Evolutionary conservation across 805 yeast genomes (phyloP).

Genomic region (Komagataella populi): DNA sequence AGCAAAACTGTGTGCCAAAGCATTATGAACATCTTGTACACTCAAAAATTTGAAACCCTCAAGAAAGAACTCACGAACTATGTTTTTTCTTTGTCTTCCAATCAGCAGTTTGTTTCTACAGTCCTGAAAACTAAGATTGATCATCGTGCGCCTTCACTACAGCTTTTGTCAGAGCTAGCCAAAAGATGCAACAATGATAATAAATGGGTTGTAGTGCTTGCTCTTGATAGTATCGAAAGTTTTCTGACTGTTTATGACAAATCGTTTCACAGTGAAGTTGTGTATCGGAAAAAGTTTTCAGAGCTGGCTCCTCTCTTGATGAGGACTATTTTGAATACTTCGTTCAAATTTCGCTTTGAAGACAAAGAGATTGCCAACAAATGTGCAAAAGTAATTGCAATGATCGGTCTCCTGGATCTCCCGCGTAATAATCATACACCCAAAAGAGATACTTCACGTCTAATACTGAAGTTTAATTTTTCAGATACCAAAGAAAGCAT

Average conservation of each 20-base stretch:
- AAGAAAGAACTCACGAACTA: conserved; percentile 32
- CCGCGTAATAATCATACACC: conserved; percentile 12
- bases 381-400: conserved; percentile 59
- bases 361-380: conserved; percentile 36
- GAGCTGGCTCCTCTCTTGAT: conserved; percentile 29
- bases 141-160: conserved; percentile 4
- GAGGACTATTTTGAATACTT: conserved; percentile 38
- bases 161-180: conserved; percentile 36
- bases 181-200: conserved; percentile 49
- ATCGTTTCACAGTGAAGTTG: conserved; percentile 30
- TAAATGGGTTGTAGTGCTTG: conserved; percentile 60
- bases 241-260: conserved; percentile 38
- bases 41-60: conserved; percentile 18
- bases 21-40: conserved; percentile 25
- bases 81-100: conserved; percentile 37
- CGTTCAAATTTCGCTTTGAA: conserved; percentile 37
- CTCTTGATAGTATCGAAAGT: conserved; percentile 45
- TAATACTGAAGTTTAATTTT: conserved; percentile 49
- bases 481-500: conserved; percentile 47
- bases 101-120: conserved; percentile 17
- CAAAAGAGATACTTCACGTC: conserved; percentile 16
- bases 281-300: conserved; percentile 19
- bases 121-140: conserved; percentile 5
- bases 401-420: conserved; percentile 66
- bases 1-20: conserved; percentile 38